Conservation (phyloP, 192 early-diverging fungal species). For the Coemansia nantahalensis region DNA sequence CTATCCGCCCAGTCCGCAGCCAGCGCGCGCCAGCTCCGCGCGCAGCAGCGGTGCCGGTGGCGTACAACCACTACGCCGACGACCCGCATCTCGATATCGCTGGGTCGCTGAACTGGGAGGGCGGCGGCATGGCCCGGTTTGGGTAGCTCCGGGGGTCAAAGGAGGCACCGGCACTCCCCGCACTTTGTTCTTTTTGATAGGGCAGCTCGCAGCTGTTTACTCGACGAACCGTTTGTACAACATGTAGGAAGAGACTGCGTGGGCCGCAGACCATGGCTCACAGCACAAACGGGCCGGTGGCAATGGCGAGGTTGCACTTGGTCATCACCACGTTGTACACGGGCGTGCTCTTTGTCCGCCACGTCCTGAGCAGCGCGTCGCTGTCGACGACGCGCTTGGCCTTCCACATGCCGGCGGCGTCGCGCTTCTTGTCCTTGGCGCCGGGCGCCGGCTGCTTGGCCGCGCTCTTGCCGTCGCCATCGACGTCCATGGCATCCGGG, state of each 20-base stretch:
- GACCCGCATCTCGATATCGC: slow-evolving; percentile 34
- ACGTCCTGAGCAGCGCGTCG: slow-evolving; percentile 68
- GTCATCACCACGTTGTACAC: slow-evolving; percentile 84
- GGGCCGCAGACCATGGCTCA: too few species aligned
- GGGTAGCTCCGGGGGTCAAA: slow-evolving; percentile 15
- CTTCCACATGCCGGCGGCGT: slow-evolving; percentile 54
- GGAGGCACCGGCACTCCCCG: too few species aligned
- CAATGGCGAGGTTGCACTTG: slow-evolving; percentile 79
- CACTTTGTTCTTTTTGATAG: too few species aligned
- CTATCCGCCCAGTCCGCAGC: slow-evolving; percentile 12
- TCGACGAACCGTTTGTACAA: too few species aligned
- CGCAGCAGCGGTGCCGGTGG: neutral
- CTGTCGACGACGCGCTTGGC: slow-evolving; percentile 33
- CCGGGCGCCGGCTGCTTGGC: slow-evolving; percentile 4
- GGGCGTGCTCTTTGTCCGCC: slow-evolving; percentile 90
- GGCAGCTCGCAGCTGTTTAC: too few species aligned
- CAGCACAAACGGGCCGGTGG: slow-evolving; percentile 71
- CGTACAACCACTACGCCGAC: slow-evolving; percentile 43
- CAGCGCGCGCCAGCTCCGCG: neutral
- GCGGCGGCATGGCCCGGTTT: slow-evolving; percentile 32
- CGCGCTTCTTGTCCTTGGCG: slow-evolving; percentile 41
- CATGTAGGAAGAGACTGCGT: too few species aligned
- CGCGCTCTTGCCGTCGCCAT: slow-evolving; percentile 3
- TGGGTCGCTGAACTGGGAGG: slow-evolving; percentile 34
- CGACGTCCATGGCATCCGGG: slow-evolving; percentile 31